phyloP scores from a whole-genome alignment of 495 filamentous ascomycete species.

The Penicillium paxilli region DNA sequence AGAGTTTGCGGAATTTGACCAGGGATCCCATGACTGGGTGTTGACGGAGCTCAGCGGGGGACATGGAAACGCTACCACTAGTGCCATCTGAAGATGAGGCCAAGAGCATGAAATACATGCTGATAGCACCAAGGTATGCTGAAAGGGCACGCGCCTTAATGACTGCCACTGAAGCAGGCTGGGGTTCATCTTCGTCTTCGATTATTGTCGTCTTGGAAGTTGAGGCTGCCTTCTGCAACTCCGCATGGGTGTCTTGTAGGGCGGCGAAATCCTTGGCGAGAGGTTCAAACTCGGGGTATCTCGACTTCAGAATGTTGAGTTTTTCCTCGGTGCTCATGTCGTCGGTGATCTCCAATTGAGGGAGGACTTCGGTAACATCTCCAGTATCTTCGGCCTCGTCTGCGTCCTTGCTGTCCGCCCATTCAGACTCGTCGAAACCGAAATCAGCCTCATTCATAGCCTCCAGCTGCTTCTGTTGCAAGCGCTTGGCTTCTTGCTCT shows the following conservation, averaged over 20 bases:
- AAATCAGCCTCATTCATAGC: conserved; percentile 89
- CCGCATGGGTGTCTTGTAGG: conserved; percentile 63
- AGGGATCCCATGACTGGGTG: conserved; percentile 87
- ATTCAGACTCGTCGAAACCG: conserved; percentile 85
- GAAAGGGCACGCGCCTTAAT: conserved; percentile 74
- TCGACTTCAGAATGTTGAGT: conserved; percentile 68
- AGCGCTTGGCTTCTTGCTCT: conserved; percentile 79
- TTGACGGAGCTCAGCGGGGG: conserved; percentile 74
- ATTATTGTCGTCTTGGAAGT: conserved; percentile 47
- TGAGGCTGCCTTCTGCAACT: conserved; percentile 54
- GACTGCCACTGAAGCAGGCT: conserved; percentile 51
- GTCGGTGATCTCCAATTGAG: conserved; percentile 76
- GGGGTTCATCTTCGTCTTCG: conserved; percentile 29
- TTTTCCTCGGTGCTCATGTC: conserved; percentile 76
- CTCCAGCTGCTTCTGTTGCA: conserved; percentile 86
- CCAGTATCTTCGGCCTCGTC: conserved; percentile 43
- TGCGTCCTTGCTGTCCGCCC: conserved; percentile 55
- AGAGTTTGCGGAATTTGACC: conserved; percentile 75
- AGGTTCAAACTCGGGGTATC: conserved; percentile 90
- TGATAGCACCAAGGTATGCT: conserved; percentile 79
- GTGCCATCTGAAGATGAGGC: conserved; percentile 63
- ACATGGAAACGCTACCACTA: conserved; percentile 48
- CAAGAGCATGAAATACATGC: conserved; percentile 91
- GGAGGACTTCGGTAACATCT: conserved; percentile 78
- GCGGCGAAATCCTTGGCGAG: conserved; percentile 76